Base-by-base conservation (phyloP, 495 filamentous ascomycete genomes). In the Tuber calosporum region DNA sequence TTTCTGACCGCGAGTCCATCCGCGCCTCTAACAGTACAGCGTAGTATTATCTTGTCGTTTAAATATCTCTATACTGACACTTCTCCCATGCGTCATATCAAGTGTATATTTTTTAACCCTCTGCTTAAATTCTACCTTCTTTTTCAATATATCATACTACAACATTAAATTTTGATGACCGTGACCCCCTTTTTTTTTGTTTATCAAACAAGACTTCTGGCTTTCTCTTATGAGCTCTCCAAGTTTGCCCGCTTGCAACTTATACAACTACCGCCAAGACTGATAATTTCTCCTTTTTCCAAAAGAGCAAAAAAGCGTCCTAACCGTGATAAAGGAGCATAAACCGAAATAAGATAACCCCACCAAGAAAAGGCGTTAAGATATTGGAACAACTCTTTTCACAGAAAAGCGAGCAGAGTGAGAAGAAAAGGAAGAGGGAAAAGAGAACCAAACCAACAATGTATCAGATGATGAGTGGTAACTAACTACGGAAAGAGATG, bases 401-500 rank as follows among this genome's bases (percentile, higher is more conserved):
- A 38, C 68, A 26, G 34, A 40, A n/a, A 26, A 62, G 30, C 34
- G 36, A 11, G 67, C 36, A 11, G 69, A 17, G 8, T 17, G 66
- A 66, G 41, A 71, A 66, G 9, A 43, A 67, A 66, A 36, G 26
- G 34, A 45, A 73, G 36, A 69, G 73, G 77, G 58, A 69, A 70
- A 67, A 77, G 41, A 74, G 48, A 75, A 75, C 74, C 67, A 42
- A 75, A 78, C 70, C 70, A 69, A 77, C 74, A 68, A 78, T 78
- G 76, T 78, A 69, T 70, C 68, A 62, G 15, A 34, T 62, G 26
- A 62, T 30, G 53, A 62, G 53, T 34, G 11, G 53, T 19, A 62
- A 62, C 48, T 30, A 58, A 5, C 53, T 62, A 62, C 26, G 53
- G 26, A 34, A 26, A 58, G 15, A 30, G n/a, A n/a, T 62, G 62